Conservation (phyloP, 441 rosid genomes). For the Erysimum cheiri region DNA sequence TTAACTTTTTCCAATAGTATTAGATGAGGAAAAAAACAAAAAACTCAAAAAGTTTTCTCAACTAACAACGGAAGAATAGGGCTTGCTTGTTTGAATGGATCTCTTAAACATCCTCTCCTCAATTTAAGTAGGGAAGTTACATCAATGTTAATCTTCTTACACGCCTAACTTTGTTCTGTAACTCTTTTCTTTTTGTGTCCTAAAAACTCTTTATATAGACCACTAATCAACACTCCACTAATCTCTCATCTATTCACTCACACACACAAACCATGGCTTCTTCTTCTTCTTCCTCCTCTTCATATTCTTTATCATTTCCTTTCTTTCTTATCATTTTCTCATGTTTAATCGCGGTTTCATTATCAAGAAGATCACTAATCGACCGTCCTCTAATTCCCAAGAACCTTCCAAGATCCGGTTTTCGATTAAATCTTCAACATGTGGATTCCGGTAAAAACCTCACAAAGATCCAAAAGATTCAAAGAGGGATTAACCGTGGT, state of each 20-base stretch:
- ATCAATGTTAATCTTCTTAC: conserved; percentile 38
- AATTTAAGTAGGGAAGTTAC: conserved; percentile 43
- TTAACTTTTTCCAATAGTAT: not conserved
- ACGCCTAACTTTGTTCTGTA: conserved; percentile 37
- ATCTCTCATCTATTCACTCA: conserved; percentile 24
- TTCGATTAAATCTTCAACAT: conserved; percentile 62
- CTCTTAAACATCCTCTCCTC: conserved; percentile 35
- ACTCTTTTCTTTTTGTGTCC: conserved; percentile 37
- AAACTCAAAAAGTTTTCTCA: conserved; percentile 6
- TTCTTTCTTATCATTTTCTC: conserved; percentile 36
- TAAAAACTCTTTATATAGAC: conserved; percentile 36
- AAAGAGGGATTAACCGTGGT: conserved; percentile 71
- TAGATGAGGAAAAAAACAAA: conserved; percentile 7
- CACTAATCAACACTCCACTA: conserved; percentile 26
- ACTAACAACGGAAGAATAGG: conserved; percentile 44
- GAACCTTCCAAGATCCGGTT: conserved; percentile 48
- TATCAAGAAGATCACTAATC: conserved; percentile 41
- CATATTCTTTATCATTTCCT: conserved; percentile 29
- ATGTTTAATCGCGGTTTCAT: conserved; percentile 21
- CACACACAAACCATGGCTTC: conserved; percentile 37
- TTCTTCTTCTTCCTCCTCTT: conserved; percentile 6
- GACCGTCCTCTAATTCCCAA: conserved; percentile 30
- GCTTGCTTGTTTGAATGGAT: conserved; percentile 43
- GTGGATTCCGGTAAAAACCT: conserved; percentile 81
- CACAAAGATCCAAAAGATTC: conserved; percentile 71